phyloP scores from a whole-genome alignment of 1,284 basidiomycete genomes.

The Microbotryomycetes sp. region DNA sequence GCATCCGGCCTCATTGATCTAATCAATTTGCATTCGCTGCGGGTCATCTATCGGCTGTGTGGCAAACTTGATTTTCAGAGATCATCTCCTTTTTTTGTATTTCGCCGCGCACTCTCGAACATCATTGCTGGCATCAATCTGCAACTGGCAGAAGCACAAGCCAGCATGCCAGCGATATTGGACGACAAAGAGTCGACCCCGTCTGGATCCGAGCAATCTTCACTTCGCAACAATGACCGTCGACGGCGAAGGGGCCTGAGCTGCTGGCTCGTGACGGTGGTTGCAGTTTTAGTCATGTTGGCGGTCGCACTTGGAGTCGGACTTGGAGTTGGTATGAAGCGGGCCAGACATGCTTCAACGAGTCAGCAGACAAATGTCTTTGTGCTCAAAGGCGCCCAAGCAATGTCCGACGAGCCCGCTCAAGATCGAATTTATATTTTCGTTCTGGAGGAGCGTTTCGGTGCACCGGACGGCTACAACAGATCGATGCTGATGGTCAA shows the following conservation, averaged over 20 bases:
- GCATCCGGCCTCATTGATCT: too few species aligned
- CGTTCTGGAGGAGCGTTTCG: conserved; percentile 25
- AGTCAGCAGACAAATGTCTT: neutral
- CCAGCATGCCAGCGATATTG: too few species aligned
- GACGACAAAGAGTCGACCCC: neutral
- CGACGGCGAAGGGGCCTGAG: neutral
- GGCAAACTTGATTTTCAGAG: too few species aligned
- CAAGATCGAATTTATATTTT: conserved; percentile 16
- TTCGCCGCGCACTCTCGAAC: too few species aligned
- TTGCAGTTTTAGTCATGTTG: neutral
- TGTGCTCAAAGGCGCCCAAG: conserved; percentile 1
- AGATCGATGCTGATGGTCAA: conserved; percentile 30
- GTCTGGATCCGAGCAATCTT: neutral
- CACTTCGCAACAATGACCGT: neutral
- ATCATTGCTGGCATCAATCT: too few species aligned
- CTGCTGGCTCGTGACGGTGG: neutral
- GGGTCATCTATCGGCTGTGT: too few species aligned
- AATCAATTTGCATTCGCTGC: too few species aligned
- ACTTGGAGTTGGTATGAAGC: neutral
- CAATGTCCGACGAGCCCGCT: conserved; percentile 9
- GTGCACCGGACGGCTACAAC: conserved; percentile 22
- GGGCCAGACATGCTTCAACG: neutral
- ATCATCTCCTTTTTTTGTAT: too few species aligned
- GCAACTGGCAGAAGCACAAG: too few species aligned
- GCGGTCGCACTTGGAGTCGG: neutral